Conservation (phyloP, 768 basidiomycete species). For the Agrocybe praecox region DNA sequence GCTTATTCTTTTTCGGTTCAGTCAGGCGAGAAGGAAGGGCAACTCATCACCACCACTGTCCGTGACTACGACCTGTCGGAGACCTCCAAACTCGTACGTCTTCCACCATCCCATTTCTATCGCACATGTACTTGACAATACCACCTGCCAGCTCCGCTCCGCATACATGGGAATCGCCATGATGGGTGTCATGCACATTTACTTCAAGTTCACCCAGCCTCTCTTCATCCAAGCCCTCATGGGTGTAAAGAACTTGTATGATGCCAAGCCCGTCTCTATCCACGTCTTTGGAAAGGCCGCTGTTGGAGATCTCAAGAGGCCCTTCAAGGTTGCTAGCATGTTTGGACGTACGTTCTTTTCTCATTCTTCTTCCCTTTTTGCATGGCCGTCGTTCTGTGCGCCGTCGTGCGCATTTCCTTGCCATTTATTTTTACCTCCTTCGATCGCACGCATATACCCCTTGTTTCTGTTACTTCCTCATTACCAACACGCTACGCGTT, state of each 20-base stretch:
- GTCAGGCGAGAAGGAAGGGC: constrained; percentile 62
- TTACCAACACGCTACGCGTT: too few species aligned
- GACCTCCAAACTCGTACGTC: constrained; percentile 71
- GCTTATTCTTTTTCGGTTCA: not conserved
- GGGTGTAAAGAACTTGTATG: constrained; percentile 90
- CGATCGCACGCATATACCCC: not conserved
- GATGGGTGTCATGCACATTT: constrained; percentile 92
- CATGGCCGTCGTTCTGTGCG: not conserved
- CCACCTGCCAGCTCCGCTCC: constrained; percentile 52
- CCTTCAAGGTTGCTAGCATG: constrained; percentile 78
- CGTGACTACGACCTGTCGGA: constrained; percentile 93
- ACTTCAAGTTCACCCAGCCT: constrained; percentile 95
- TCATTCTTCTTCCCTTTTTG: not conserved
- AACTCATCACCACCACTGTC: constrained; percentile 88
- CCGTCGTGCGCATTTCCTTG: not conserved
- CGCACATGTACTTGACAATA: not conserved
- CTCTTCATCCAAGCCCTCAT: constrained; percentile 95
- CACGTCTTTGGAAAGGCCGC: constrained; percentile 80
- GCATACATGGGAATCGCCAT: constrained; percentile 77
- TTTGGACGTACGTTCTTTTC: constrained; percentile 60
- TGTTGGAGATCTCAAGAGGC: constrained; percentile 86
- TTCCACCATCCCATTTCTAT: not conserved
- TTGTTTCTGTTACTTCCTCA: not conserved
- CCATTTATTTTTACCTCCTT: not conserved
- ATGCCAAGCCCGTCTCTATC: constrained; percentile 82